Conservation (phyloP, 495 filamentous ascomycete genomes). For the Hypoxylon lenormandii region DNA sequence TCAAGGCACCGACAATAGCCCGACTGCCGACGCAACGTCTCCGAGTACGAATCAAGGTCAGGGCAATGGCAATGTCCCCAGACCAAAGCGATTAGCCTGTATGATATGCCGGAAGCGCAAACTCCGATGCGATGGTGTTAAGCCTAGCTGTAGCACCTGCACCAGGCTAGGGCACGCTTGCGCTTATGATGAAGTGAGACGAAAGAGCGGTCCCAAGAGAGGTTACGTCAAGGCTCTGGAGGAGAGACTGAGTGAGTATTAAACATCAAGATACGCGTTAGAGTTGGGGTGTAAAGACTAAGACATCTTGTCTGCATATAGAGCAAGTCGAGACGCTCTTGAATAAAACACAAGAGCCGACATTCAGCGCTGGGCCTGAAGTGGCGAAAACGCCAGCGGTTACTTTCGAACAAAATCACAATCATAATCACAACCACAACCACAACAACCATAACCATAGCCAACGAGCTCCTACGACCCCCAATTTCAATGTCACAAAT, state of each 20-base stretch:
- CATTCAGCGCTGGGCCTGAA: constrained; percentile 50
- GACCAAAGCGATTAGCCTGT: constrained; percentile 95
- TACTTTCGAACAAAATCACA: constrained; percentile 48
- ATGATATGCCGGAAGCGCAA: constrained; percentile 95
- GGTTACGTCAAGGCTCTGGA: constrained; percentile 98
- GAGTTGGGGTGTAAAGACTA: constrained; percentile 23
- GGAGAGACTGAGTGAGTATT: constrained; percentile 82
- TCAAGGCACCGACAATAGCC: constrained; percentile 47
- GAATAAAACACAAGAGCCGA: constrained; percentile 72
- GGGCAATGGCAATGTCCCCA: constrained; percentile 74
- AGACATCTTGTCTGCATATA: constrained; percentile 54
- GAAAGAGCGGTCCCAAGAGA: constrained; percentile 97
- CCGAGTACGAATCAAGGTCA: constrained; percentile 32
- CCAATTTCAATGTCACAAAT: constrained; percentile 61
- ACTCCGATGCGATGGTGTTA: constrained; percentile 79
- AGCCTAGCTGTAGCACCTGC: constrained; percentile 93
- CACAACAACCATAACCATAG: constrained; percentile 11
- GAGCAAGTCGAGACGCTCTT: constrained; percentile 95
- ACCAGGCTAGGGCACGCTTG: constrained; percentile 88
- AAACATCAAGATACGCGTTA: constrained; percentile 11
- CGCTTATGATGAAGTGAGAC: constrained; percentile 93
- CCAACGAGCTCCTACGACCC: constrained; percentile 52
- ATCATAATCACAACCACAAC: no score
- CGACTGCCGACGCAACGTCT: constrained; percentile 34
- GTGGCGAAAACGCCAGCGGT: constrained; percentile 50